These are phyloP conservation scores for Desmodesmus armatus DNA, from an alignment of 139 green algal species.

Conservation along the genomic window DNA sequence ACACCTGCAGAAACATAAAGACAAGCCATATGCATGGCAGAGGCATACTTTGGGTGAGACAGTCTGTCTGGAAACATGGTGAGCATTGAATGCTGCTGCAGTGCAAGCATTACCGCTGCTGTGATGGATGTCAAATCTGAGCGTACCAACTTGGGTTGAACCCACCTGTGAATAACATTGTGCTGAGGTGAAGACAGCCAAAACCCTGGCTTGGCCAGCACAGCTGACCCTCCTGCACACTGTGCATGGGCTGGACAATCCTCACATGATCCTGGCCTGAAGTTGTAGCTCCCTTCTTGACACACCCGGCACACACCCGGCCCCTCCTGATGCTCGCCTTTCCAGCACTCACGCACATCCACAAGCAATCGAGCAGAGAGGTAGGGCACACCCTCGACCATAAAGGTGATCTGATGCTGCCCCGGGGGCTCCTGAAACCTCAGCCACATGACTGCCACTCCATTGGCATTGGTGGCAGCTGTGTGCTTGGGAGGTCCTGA, in stretches of 20 bases:
- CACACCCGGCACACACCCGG: too few relatives aligned
- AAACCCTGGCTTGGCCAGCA: not conserved
- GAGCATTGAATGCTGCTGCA: not conserved
- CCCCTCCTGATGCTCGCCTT: not conserved
- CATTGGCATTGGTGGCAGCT: not conserved
- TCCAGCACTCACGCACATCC: not conserved
- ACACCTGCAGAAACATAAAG: constrained; percentile 9
- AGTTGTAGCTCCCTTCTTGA: too few relatives aligned
- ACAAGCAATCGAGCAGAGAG: not conserved
- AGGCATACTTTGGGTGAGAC: not conserved
- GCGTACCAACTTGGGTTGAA: not conserved
- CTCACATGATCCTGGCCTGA: too few relatives aligned
- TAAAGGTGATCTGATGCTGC: not conserved
- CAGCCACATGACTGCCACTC: not conserved
- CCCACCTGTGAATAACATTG: constrained; percentile 9
- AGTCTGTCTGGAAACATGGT: not conserved
- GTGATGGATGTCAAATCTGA: too few relatives aligned
- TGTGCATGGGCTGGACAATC: not conserved
- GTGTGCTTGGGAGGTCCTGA: not conserved
- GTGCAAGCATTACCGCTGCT: too few relatives aligned
- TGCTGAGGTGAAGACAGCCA: not conserved
- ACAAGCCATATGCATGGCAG: not conserved
- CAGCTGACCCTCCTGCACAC: not conserved
- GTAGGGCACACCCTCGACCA: not conserved
- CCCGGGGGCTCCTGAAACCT: not conserved